Evolutionary conservation across 768 basidiomycete genomes (phyloP).

Genomic region (Tulasnella sp.): DNA sequence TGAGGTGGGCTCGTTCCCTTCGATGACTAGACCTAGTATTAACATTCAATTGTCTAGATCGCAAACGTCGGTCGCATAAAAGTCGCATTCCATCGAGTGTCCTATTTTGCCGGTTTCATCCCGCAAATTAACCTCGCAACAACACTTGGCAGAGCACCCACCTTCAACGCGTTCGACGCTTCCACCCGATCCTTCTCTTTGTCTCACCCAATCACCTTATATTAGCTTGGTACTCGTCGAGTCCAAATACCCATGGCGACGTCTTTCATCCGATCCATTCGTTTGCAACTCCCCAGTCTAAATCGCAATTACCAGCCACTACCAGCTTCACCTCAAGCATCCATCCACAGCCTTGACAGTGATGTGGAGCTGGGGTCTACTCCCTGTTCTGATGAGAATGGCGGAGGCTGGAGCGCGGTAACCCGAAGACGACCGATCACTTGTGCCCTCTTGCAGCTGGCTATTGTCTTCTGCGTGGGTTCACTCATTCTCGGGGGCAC

Average conservation of each 20-base stretch:
- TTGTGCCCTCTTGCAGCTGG: constrained; percentile 74
- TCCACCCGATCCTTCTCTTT: background rate
- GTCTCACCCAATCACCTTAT: background rate
- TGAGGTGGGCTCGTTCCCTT: too few species aligned
- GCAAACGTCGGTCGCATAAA: too few species aligned
- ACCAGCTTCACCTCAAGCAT: background rate
- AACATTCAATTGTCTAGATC: too few species aligned
- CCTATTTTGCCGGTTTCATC: too few species aligned
- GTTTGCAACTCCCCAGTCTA: background rate
- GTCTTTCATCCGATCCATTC: background rate
- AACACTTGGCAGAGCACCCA: too few species aligned
- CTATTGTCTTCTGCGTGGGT: constrained; percentile 57
- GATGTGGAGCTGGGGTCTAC: too few species aligned
- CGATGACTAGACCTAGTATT: too few species aligned
- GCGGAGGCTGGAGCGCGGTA: background rate
- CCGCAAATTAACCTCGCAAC: too few species aligned
- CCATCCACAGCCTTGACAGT: background rate
- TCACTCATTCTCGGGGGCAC: constrained; percentile 58
- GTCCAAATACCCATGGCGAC: background rate
- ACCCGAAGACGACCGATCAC: constrained; percentile 34
- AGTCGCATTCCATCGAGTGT: too few species aligned
- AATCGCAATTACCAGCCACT: constrained; percentile 5
- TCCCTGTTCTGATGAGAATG: constrained; percentile 2
- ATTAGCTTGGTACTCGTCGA: background rate
- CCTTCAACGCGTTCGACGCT: too few species aligned